Evolutionary conservation across 345 rosid genomes (phyloP).

Genomic region (Arabidopsis arenosa): DNA sequence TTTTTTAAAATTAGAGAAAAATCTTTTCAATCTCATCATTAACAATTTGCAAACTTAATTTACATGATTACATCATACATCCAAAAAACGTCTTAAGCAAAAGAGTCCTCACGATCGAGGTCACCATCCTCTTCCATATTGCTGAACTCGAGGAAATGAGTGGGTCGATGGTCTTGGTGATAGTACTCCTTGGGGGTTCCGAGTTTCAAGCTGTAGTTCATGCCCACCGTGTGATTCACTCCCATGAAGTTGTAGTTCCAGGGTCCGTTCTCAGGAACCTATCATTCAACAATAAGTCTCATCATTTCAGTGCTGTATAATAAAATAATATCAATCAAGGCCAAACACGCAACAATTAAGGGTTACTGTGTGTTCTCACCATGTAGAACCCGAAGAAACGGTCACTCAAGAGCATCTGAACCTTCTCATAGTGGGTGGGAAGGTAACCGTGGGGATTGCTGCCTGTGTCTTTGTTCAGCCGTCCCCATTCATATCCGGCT

Average conservation of each 20-base stretch:
- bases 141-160: slow-evolving; percentile 96
- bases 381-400: slow-evolving; percentile 97
- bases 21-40: too few relatives aligned
- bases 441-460: slow-evolving; percentile 98
- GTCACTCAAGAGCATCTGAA: slow-evolving; percentile 96
- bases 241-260: slow-evolving; percentile 99
- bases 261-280: slow-evolving; percentile 91
- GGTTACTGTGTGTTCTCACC: slow-evolving; percentile 53
- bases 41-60: too few relatives aligned
- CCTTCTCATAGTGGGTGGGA: slow-evolving; percentile 98
- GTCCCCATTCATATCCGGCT: slow-evolving; percentile 97
- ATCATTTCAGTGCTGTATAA: too few relatives aligned
- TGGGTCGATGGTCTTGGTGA: slow-evolving; percentile 91
- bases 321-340: too few relatives aligned
- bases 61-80: too few relatives aligned
- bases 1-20: too few relatives aligned
- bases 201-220: slow-evolving; percentile 90
- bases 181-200: slow-evolving; percentile 89
- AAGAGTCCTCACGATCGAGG: slow-evolving; percentile 85
- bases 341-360: too few relatives aligned
- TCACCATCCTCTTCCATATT: slow-evolving; percentile 87
- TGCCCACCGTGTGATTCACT: slow-evolving; percentile 88
- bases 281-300: not conserved
- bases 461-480: slow-evolving; percentile 90
- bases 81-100: slow-evolving; percentile 44